A percentile compares a stretch with the other conserved stretches of the same genome.
Conservation (phyloP, 208 protist species). For the Trichomonas tenax region DNA sequence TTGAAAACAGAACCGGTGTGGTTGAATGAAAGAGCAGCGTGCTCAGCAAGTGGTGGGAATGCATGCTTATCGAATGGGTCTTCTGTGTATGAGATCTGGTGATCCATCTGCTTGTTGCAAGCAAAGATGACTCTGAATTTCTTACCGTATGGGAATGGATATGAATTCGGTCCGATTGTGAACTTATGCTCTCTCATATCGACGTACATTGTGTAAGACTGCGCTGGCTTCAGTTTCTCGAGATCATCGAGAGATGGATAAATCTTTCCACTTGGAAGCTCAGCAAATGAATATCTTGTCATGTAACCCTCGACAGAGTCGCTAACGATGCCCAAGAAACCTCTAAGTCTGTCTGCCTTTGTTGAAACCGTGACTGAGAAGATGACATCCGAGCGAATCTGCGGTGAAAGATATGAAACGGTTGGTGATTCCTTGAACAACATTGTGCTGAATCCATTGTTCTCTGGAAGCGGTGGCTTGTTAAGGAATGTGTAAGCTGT, state of each 20-base stretch:
- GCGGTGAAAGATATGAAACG: not conserved
- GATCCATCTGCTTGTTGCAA: not conserved
- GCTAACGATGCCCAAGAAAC: not conserved
- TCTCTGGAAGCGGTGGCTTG: not conserved
- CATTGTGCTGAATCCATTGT: not conserved
- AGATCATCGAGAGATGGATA: not conserved
- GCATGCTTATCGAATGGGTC: not conserved
- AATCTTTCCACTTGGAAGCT: not conserved
- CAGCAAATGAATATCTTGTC: not conserved
- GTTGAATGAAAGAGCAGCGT: not conserved
- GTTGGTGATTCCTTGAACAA: not conserved
- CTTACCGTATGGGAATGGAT: not conserved
- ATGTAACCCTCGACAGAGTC: not conserved
- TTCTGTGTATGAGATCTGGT: not conserved
- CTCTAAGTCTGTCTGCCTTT: not conserved
- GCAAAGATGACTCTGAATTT: not conserved
- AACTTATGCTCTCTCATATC: not conserved
- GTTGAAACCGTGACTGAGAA: not conserved
- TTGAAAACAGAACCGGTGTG: not conserved
- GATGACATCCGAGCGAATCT: not conserved
- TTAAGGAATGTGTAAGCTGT: not conserved
- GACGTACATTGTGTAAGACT: not conserved
- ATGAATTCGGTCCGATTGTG: not conserved
- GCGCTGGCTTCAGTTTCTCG: not conserved
- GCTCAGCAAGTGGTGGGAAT: not conserved